Base-by-base conservation (phyloP, 1,284 basidiomycete species). In the Ganoderma sinense region DNA sequence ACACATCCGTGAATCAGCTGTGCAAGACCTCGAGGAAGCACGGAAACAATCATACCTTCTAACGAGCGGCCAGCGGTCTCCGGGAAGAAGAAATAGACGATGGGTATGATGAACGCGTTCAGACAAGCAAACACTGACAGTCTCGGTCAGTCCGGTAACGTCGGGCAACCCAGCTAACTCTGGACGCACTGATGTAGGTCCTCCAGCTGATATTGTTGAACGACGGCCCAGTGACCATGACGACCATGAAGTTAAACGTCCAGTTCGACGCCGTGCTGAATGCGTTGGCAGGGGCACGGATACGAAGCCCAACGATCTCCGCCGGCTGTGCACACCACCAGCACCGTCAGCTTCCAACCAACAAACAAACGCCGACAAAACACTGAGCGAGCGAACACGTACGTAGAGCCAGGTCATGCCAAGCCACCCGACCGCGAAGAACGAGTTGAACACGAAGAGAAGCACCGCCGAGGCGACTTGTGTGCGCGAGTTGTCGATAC, bases 351-450 rank as follows among this genome's bases (percentile, higher is more conserved):
- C 39, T 59, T 53, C 39, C 20, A 29, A n/a, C 43, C 18, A 18
- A 18, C 45, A 43, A 61, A 68, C 60, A 16, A 18, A 40, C 29
- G 43, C 29, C 16, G 39, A 41, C 1, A n/a, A 60, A n/a, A 41
- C 45, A 39, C 64, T 23, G 10, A 6, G 61, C 29, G 10, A 6
- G 61, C 45, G 11, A 31, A 18, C 31, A 82, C 87, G 75, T 70
- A 89, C 87, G 73, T 89, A 89, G 66, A 91, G 80, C 88, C 90
- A 91, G 6, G 91, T 89, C 88, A 92, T 91, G 31, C 90, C 90
- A 77, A 91, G 85, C 90, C 90, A 92, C 45, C 90, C 91, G 67
- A 92, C 83, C 0, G 89, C 90, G 79, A 92, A 92, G 82, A 90
- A 89, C 48, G 91, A 85, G 75, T 92, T 91, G 80, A 91, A 93